These are phyloP conservation scores for cucumber (Cucumis sativus) DNA, from an alignment of 306 rosid genomes.

Conservation along the genomic window DNA sequence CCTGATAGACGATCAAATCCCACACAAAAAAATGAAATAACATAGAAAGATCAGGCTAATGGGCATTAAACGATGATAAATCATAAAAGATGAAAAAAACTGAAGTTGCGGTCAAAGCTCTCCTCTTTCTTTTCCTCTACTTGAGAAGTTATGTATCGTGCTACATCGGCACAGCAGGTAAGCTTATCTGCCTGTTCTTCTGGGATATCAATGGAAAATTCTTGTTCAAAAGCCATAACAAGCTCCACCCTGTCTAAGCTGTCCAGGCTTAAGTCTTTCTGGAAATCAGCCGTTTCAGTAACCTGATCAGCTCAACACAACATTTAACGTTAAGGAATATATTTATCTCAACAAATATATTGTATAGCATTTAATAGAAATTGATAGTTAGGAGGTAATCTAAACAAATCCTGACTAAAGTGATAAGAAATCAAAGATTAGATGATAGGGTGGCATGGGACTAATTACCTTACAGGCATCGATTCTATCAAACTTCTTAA, in stretches of 20 bases:
- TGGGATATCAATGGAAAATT: slow-evolving; percentile 65
- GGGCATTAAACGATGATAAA: neutral
- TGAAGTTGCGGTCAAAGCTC: slow-evolving; percentile 10
- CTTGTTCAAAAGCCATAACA: slow-evolving; percentile 73
- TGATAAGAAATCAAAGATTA: neutral
- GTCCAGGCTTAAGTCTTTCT: slow-evolving; percentile 67
- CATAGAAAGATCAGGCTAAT: neutral
- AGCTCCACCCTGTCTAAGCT: slow-evolving; percentile 76
- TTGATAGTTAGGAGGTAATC: neutral
- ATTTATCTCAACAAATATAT: neutral
- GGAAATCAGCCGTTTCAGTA: slow-evolving; percentile 65
- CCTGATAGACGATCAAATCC: neutral
- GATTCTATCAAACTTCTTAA: slow-evolving; percentile 46
- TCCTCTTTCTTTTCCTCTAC: slow-evolving; percentile 25
- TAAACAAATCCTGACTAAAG: neutral
- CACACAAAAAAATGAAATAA: neutral
- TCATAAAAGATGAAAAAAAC: neutral
- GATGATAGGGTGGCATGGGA: neutral
- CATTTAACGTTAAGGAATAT: neutral
- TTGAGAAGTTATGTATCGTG: slow-evolving; percentile 38
- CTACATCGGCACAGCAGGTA: slow-evolving; percentile 61
- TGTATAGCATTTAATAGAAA: neutral
- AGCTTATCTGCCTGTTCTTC: slow-evolving; percentile 74
- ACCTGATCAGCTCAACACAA: slow-evolving; percentile 29
- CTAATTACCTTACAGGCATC: slow-evolving; percentile 45